Evolutionary conservation across 2,329 filamentous ascomycete species (phyloP).

Genomic region (Colletotrichum salicis): DNA sequence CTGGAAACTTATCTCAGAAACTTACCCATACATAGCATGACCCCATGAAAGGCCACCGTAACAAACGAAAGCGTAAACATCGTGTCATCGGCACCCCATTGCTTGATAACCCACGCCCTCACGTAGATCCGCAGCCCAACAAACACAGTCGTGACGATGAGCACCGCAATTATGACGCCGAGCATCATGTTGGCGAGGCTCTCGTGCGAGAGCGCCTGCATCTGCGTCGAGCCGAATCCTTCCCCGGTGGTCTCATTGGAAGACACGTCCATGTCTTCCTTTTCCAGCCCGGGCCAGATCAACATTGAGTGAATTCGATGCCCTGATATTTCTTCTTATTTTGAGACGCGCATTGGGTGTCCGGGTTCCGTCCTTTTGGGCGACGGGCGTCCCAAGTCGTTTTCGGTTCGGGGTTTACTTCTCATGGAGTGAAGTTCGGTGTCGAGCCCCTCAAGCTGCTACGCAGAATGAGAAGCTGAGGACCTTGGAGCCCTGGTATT

Average conservation of each 20-base stretch:
- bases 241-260: neutral
- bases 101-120: constrained; percentile 39
- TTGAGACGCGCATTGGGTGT: neutral
- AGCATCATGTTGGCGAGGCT: constrained; percentile 9
- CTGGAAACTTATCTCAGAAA: fast-evolving
- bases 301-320: neutral
- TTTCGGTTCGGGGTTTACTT: neutral
- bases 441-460: neutral
- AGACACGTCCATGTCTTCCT: constrained; percentile 1
- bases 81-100: constrained; percentile 42
- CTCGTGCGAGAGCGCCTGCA: neutral
- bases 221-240: neutral
- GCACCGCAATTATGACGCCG: neutral
- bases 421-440: too few species aligned
- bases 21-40: constrained; percentile 36
- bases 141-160: neutral
- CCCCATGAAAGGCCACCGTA: constrained; percentile 28
- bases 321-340: neutral
- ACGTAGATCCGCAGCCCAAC: constrained; percentile 37
- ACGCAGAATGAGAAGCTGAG: neutral
- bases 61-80: constrained; percentile 6
- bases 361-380: neutral
- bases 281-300: constrained; percentile 1
- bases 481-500: neutral
- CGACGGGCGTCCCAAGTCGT: neutral